Evolutionary conservation across 2,329 filamentous ascomycete species (phyloP).

Genomic region (Neopestalotiopsis clavispora): DNA sequence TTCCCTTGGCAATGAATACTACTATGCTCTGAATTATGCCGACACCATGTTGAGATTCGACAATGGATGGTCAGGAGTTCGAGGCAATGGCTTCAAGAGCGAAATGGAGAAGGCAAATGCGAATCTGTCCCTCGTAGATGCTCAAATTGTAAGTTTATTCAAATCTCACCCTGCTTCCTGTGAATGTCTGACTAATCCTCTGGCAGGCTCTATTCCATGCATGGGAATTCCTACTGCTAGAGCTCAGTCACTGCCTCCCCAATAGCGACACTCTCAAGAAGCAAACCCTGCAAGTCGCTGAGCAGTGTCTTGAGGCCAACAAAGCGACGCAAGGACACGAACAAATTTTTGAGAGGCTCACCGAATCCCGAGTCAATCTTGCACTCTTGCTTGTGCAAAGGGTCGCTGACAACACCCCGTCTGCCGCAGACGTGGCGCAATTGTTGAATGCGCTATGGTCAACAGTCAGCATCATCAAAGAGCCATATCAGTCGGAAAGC

Average conservation of each 20-base stretch:
- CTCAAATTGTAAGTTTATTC: conserved; percentile 72
- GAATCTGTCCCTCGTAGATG: conserved; percentile 90
- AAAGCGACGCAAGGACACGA: conserved; percentile 74
- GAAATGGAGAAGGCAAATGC: conserved; percentile 88
- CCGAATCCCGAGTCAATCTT: conserved; percentile 78
- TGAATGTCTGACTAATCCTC: conserved; percentile 30
- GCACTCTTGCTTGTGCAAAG: conserved; percentile 83
- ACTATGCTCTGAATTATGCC: conserved; percentile 81
- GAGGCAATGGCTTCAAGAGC: conserved; percentile 74
- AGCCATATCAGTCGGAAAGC: conserved; percentile 56
- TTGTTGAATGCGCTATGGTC: conserved; percentile 56
- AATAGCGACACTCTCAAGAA: conserved; percentile 61
- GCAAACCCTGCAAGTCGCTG: conserved; percentile 75
- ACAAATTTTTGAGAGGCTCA: conserved; percentile 79
- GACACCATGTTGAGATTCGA: conserved; percentile 78
- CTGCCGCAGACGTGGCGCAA: conserved; percentile 55
- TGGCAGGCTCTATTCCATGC: conserved; percentile 77
- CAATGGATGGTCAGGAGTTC: conserved; percentile 73
- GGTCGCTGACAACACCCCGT: conserved; percentile 64
- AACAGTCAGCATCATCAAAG: conserved; percentile 58
- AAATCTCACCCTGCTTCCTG: neutral
- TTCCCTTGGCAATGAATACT: conserved; percentile 77
- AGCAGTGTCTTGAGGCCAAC: conserved; percentile 81
- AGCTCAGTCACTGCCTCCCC: conserved; percentile 73
- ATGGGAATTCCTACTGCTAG: conserved; percentile 87